phyloP scores from a whole-genome alignment of 768 basidiomycete genomes.

The Asterophora lycoperdoides region DNA sequence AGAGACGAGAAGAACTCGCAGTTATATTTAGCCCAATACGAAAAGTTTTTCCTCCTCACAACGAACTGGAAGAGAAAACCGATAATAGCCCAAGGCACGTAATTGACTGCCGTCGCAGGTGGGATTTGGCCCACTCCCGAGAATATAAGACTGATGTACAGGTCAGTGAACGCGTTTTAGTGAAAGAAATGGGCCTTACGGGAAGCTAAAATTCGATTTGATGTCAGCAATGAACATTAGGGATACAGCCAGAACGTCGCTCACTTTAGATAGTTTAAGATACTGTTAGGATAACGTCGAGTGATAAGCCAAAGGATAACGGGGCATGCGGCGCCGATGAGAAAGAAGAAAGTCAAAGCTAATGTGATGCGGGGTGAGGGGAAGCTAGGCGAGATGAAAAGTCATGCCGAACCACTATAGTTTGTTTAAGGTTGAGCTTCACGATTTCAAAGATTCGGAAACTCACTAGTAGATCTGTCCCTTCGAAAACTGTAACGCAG shows the following conservation, averaged over 20 bases:
- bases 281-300: conserved; percentile 57
- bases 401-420: not conserved
- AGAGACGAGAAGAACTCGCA: conserved; percentile 37
- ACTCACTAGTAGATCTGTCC: conserved; percentile 59
- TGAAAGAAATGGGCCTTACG: conserved; percentile 28
- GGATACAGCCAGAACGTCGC: conserved; percentile 19
- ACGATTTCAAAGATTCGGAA: not conserved
- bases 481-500: conserved; percentile 49
- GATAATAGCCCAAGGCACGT: conserved; percentile 70
- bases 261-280: conserved; percentile 65
- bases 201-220: conserved; percentile 33
- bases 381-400: not conserved
- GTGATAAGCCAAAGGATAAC: conserved; percentile 58
- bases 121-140: conserved; percentile 68
- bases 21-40: conserved; percentile 78
- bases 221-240: not conserved
- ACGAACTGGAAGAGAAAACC: conserved; percentile 77
- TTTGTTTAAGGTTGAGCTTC: not conserved
- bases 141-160: conserved; percentile 52
- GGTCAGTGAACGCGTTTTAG: not conserved
- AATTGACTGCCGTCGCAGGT: conserved; percentile 83
- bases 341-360: conserved; percentile 68
- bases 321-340: conserved; percentile 66
- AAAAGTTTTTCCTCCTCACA: conserved; percentile 61
- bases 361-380: not conserved